phyloP scores from a whole-genome alignment of 148 eudicot species.

The Cornus kousa region DNA sequence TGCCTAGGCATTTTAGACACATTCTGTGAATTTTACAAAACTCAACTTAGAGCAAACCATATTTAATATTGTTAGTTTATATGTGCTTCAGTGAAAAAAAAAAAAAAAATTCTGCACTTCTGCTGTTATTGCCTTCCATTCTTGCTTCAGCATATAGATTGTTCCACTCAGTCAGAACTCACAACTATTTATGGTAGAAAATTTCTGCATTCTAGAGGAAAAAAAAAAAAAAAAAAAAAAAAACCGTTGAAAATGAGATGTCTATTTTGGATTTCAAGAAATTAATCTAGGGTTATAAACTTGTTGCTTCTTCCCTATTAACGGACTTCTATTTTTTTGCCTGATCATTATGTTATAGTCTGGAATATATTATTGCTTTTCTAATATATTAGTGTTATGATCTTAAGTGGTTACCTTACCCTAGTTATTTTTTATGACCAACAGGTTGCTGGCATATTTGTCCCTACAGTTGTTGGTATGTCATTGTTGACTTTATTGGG shows the following conservation, averaged over 20 bases:
- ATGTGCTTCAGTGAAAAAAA: not conserved
- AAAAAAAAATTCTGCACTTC: not conserved
- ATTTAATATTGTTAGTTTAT: not conserved
- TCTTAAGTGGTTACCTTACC: conserved; percentile 11
- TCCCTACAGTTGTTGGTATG: conserved; percentile 77
- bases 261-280: not conserved
- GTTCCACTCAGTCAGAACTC: not conserved
- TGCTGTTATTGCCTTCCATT: not conserved
- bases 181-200: not conserved
- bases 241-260: not conserved
- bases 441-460: conserved; percentile 96
- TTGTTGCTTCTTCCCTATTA: not conserved
- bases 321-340: conserved; percentile 5
- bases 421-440: conserved; percentile 10
- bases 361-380: not conserved
- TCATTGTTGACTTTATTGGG: conserved; percentile 73
- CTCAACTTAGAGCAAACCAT: not conserved
- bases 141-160: not conserved
- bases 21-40: not conserved
- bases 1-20: not conserved
- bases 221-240: not conserved
- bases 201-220: not conserved
- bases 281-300: not conserved
- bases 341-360: not conserved
- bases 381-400: not conserved